A percentile compares a stretch with the other conserved stretches of the same genome.
Evolutionary conservation across 2,329 filamentous ascomycete genomes (phyloP).

Genomic region (Venturia pyrina): DNA sequence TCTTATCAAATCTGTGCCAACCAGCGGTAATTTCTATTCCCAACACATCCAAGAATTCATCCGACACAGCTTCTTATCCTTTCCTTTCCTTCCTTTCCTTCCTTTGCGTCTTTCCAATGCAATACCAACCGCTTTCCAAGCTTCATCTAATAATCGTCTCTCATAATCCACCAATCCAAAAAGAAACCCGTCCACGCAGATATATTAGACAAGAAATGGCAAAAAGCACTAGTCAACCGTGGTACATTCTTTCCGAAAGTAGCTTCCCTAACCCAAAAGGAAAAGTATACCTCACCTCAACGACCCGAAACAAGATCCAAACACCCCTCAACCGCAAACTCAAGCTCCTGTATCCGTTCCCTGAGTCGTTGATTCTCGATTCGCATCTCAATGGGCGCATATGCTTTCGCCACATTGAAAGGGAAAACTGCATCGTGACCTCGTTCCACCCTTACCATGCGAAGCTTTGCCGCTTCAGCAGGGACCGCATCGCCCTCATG

Average conservation of each 20-base stretch:
- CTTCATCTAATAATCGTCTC: no score
- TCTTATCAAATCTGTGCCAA: no score
- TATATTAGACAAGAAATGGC: not conserved
- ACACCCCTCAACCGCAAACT: slow-evolving; percentile 11
- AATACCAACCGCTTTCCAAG: no score
- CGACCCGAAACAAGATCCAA: slow-evolving; percentile 7
- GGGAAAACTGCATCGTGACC: not conserved
- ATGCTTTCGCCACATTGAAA: not conserved
- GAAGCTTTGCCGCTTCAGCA: not conserved
- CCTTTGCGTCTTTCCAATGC: no score
- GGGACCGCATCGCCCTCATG: not conserved
- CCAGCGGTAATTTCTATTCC: no score
- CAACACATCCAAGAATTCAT: no score
- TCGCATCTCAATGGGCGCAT: not conserved
- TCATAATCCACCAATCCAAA: no score
- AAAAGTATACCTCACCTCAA: not conserved
- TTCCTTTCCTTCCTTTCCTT: no score
- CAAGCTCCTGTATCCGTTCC: slow-evolving; percentile 10
- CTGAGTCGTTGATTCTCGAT: slow-evolving; percentile 10
- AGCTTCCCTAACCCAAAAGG: no score
- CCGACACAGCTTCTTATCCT: no score
- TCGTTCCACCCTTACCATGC: not conserved
- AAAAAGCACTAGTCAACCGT: not conserved
- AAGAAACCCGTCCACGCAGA: not conserved
- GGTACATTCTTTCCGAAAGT: no score